Evolutionary conservation across 2,329 filamentous ascomycete genomes (phyloP).

Genomic region (Coleophoma cylindrospora): DNA sequence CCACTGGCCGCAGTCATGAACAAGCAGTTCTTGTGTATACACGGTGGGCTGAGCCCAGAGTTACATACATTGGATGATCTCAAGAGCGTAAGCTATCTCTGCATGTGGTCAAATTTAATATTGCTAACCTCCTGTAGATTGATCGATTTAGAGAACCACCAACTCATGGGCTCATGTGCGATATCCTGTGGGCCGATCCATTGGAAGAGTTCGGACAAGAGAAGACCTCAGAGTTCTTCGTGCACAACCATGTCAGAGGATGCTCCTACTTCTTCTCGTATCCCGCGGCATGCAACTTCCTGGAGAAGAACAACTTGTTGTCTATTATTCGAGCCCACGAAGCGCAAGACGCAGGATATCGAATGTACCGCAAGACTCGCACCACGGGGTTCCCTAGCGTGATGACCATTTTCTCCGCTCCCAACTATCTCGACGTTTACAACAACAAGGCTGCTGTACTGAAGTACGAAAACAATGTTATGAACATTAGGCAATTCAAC

Average conservation of each 20-base stretch:
- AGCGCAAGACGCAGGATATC: slow-evolving; percentile 95
- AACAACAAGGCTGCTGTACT: slow-evolving; percentile 99
- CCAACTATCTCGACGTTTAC: slow-evolving; percentile 98
- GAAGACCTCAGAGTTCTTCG: slow-evolving; percentile 95
- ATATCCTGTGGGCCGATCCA: slow-evolving; percentile 97
- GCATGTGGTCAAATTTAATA: not conserved
- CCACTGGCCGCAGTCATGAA: slow-evolving; percentile 98
- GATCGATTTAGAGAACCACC: slow-evolving; percentile 97
- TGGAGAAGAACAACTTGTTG: slow-evolving; percentile 97
- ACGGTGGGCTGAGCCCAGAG: slow-evolving; percentile 93
- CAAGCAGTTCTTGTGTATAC: slow-evolving; percentile 98
- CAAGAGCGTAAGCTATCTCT: slow-evolving; percentile 63
- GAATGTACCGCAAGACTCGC: slow-evolving; percentile 98
- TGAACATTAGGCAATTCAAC: slow-evolving; percentile 99
- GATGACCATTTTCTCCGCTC: slow-evolving; percentile 99
- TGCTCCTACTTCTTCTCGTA: slow-evolving; percentile 99
- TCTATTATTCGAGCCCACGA: slow-evolving; percentile 98
- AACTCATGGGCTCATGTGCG: slow-evolving; percentile 97
- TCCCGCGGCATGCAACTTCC: slow-evolving; percentile 90
- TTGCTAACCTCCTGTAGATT: slow-evolving; percentile 51
- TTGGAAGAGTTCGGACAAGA: slow-evolving; percentile 98
- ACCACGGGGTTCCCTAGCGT: slow-evolving; percentile 98
- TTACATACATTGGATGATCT: slow-evolving; percentile 93
- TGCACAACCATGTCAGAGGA: slow-evolving; percentile 96
- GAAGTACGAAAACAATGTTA: slow-evolving; percentile 99